Evolutionary conservation across 2,329 filamentous ascomycete species (phyloP).

Genomic region (Alternaria sp.): DNA sequence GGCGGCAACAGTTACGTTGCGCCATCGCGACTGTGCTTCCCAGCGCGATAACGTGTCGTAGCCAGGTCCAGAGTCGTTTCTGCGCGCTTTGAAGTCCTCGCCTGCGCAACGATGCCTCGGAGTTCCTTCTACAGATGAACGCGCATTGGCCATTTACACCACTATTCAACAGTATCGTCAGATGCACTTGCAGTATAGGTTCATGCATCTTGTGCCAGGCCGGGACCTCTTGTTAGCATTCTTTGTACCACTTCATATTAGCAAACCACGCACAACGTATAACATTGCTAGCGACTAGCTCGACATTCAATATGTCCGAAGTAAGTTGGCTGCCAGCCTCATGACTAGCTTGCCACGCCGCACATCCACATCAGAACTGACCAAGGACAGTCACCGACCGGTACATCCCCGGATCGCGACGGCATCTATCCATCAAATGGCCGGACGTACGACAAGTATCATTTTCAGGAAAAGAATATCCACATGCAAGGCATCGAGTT

Average conservation of each 20-base stretch:
- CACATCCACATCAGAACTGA: constrained; percentile 3
- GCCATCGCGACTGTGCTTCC: constrained; percentile 6
- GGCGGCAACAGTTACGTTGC: constrained; percentile 12
- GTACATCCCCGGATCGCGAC: constrained; percentile 16
- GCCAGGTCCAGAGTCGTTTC: background rate
- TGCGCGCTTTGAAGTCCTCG: constrained; percentile 9
- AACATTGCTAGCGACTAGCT: background rate
- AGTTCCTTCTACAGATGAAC: constrained; percentile 13
- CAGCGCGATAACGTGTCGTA: background rate
- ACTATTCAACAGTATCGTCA: background rate
- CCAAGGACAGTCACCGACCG: constrained; percentile 5
- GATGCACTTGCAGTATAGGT: constrained; percentile 3
- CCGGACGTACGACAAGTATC: constrained; percentile 17
- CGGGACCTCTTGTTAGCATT: background rate
- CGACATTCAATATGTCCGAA: constrained; percentile 15
- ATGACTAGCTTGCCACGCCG: background rate
- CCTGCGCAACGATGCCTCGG: constrained; percentile 10
- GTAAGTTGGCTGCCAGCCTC: constrained; percentile 4
- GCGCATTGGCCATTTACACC: constrained; percentile 6
- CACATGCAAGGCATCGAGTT: constrained; percentile 45
- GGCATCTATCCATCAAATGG: constrained; percentile 14
- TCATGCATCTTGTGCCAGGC: background rate
- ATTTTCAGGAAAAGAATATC: constrained; percentile 14
- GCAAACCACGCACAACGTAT: background rate
- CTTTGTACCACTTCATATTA: background rate